A percentile compares a stretch with the other conserved stretches of the same genome.
Conservation (phyloP, 306 rosid genomes). For the Prosopis cineraria region DNA sequence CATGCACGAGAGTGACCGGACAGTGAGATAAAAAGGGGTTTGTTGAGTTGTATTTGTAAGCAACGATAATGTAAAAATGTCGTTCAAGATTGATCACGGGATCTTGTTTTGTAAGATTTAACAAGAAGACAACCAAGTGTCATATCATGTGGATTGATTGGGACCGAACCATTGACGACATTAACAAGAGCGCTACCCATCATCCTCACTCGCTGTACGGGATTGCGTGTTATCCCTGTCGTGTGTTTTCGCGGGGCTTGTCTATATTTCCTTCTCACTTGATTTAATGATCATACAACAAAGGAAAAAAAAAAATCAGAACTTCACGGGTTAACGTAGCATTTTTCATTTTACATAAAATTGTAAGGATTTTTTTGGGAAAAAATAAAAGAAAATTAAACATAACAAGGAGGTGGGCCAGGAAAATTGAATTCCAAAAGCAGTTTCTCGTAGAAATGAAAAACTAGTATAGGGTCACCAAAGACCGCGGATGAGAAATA, state of each 20-base stretch:
- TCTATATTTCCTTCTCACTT: neutral
- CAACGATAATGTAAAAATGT: neutral
- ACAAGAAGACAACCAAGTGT: neutral
- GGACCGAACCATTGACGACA: neutral
- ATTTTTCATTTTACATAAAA: neutral
- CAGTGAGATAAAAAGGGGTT: neutral
- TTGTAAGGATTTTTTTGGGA: neutral
- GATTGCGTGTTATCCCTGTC: neutral
- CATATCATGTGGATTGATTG: neutral
- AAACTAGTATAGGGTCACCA: neutral
- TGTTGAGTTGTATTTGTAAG: conserved; percentile 36
- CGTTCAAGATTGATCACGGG: conserved; percentile 19
- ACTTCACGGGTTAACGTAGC: neutral
- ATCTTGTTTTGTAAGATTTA: neutral
- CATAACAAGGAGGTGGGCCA: neutral
- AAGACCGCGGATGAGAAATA: neutral
- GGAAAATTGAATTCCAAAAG: neutral
- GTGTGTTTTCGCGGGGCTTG: neutral
- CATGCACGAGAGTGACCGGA: conserved; percentile 26
- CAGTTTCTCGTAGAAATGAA: neutral
- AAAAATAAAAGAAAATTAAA: neutral
- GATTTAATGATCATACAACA: neutral
- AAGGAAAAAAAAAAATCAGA: neutral
- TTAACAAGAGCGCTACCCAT: neutral
- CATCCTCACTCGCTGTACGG: neutral